These are phyloP conservation scores for Pythium periplocum DNA, from an alignment of 352 stramenopile species.

Conservation along the genomic window DNA sequence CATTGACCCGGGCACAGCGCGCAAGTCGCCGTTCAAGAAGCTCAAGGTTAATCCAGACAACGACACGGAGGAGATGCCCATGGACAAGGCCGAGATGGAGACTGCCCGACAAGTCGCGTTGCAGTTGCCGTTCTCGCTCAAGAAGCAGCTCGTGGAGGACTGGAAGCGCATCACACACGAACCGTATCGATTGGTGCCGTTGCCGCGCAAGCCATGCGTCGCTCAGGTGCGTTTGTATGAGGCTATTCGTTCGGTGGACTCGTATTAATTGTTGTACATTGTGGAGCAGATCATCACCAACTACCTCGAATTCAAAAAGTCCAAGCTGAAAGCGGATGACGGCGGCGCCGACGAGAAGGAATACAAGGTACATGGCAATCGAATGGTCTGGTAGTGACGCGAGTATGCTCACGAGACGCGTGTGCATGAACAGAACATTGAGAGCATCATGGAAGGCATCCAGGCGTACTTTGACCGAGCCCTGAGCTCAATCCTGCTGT, in stretches of 20 bases:
- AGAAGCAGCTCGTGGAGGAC: constrained; percentile 90
- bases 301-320: constrained; percentile 73
- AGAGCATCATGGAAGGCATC: constrained; percentile 80
- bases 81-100: constrained; percentile 15
- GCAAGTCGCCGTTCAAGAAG: constrained; percentile 74
- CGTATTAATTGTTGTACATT: not conserved
- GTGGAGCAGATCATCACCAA: constrained; percentile 65
- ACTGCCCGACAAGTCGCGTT: constrained; percentile 49
- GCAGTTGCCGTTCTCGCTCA: constrained; percentile 88
- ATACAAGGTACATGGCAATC: constrained; percentile 37
- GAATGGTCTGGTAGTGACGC: not conserved
- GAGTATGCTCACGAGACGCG: not conserved
- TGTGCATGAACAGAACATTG: constrained; percentile 38
- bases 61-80: constrained; percentile 57
- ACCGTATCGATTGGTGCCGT: constrained; percentile 68
- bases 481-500: constrained; percentile 88
- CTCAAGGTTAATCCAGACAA: constrained; percentile 60
- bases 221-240: constrained; percentile 22
- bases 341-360: constrained; percentile 64
- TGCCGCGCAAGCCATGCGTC: constrained; percentile 78
- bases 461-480: constrained; percentile 88
- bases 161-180: constrained; percentile 86
- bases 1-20: constrained; percentile 37
- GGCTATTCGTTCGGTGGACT: not conserved
- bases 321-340: constrained; percentile 40